phyloP scores from a whole-genome alignment of 2,329 filamentous ascomycete genomes.

The Neopestalotiopsis sp. region DNA sequence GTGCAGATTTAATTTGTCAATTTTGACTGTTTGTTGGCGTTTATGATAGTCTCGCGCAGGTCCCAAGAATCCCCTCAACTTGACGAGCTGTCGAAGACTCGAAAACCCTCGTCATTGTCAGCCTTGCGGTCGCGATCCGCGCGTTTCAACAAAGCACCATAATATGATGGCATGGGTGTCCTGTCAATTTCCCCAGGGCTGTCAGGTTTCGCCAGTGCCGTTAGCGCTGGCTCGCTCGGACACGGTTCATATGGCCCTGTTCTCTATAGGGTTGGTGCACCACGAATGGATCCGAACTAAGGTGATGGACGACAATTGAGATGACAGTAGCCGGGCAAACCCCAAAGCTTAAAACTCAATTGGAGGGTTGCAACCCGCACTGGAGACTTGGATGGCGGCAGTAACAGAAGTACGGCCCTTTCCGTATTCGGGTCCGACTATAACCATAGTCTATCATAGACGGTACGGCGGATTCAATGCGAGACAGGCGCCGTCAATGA shows the following conservation, averaged over 20 bases:
- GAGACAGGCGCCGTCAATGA: background rate
- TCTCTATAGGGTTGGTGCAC: background rate
- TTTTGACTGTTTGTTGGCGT: background rate
- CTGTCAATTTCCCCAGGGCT: background rate
- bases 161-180: background rate
- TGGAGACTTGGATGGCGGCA: background rate
- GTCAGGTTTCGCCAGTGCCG: background rate
- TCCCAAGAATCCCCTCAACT: background rate
- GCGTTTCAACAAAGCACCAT: background rate
- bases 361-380: background rate
- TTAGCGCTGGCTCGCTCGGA: background rate
- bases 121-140: background rate
- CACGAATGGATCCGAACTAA: background rate
- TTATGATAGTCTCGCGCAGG: background rate
- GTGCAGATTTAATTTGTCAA: background rate
- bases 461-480: background rate
- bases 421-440: background rate
- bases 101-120: background rate
- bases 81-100: background rate
- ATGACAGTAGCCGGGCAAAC: background rate
- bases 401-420: slow-evolving; percentile 1
- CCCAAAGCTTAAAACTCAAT: background rate
- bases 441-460: background rate
- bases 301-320: background rate
- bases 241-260: background rate